These are phyloP conservation scores for Dothidotthia symphoricarpi DNA, from an alignment of 2,329 filamentous ascomycete species.

Conservation along the genomic window DNA sequence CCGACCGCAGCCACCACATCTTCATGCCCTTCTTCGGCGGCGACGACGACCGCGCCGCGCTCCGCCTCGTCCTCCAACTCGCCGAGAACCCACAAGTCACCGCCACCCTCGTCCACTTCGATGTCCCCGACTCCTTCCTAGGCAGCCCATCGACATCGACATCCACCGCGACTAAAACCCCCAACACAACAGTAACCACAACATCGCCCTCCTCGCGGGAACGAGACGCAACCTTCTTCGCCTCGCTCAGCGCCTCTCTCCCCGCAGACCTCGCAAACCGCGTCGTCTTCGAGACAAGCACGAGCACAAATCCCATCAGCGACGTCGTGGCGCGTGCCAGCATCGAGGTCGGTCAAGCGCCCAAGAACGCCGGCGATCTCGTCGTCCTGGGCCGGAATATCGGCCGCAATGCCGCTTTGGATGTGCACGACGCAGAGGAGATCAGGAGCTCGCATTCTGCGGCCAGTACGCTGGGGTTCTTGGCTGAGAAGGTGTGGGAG, in stretches of 20 bases:
- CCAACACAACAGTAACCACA: constrained; percentile 11
- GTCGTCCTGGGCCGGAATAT: constrained; percentile 62
- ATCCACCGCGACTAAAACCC: constrained; percentile 13
- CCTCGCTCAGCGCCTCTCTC: constrained; percentile 56
- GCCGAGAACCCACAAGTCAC: constrained; percentile 76
- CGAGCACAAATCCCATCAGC: constrained; percentile 34
- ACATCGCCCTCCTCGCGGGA: constrained; percentile 29
- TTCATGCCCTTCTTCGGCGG: constrained; percentile 87
- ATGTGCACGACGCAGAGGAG: constrained; percentile 42
- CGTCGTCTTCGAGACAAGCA: constrained; percentile 58
- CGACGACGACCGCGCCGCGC: constrained; percentile 73
- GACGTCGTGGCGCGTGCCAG: constrained; percentile 56
- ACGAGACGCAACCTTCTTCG: constrained; percentile 56
- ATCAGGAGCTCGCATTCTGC: constrained; percentile 28
- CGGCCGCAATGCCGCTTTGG: constrained; percentile 25
- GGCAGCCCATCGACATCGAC: constrained; percentile 9
- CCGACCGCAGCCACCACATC: constrained; percentile 74
- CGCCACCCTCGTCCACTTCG: constrained; percentile 68
- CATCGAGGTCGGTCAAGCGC: constrained; percentile 59
- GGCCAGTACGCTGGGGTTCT: constrained; percentile 55
- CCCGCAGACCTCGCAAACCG: constrained; percentile 52
- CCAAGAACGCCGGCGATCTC: constrained; percentile 68
- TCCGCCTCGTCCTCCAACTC: constrained; percentile 80
- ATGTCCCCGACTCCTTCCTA: constrained; percentile 28
- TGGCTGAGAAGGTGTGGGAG: constrained; percentile 60